Percentiles rank a stretch among this genome's conserved stretches.
phyloP scores from a whole-genome alignment of 345 rosid genomes.

The Pistacia vera region DNA sequence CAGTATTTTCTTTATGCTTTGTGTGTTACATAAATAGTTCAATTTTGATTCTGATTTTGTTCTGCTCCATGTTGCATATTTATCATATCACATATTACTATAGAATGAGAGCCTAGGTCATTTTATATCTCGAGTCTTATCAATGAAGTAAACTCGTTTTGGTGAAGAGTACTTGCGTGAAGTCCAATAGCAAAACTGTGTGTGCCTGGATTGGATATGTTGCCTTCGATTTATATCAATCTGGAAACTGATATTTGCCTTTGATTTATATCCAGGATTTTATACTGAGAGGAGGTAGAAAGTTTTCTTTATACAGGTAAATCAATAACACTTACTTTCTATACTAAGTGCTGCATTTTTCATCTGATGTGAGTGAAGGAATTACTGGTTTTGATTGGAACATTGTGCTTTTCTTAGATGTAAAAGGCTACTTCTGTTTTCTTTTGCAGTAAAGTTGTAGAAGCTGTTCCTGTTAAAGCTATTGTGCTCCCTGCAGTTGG shows the following conservation, averaged over 20 bases:
- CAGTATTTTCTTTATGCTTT: too few relatives aligned
- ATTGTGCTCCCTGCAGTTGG: conserved; percentile 76
- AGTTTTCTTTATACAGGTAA: conserved; percentile 86
- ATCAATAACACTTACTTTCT: not conserved
- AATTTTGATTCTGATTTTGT: too few relatives aligned
- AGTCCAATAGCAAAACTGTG: too few relatives aligned
- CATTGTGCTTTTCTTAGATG: too few relatives aligned
- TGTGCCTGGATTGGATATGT: too few relatives aligned
- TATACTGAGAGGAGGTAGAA: conserved; percentile 77
- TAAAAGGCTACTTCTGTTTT: conserved; percentile 23
- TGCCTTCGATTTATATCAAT: not conserved
- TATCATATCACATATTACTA: not conserved
- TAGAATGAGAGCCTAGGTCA: not conserved
- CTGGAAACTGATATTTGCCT: conserved; percentile 2
- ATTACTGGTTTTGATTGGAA: too few relatives aligned
- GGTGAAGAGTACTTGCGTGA: too few relatives aligned
- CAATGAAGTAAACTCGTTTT: too few relatives aligned
- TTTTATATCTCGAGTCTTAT: too few relatives aligned
- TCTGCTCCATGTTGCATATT: too few relatives aligned
- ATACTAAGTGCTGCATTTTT: not conserved
- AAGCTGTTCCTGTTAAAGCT: conserved; percentile 68
- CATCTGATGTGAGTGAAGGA: too few relatives aligned
- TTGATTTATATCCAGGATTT: conserved; percentile 60
- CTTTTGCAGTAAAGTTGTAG: conserved; percentile 19
- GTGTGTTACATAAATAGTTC: too few relatives aligned